Evolutionary conservation across 163 green algal species (phyloP).

Genomic region (Picocystis sp.): DNA sequence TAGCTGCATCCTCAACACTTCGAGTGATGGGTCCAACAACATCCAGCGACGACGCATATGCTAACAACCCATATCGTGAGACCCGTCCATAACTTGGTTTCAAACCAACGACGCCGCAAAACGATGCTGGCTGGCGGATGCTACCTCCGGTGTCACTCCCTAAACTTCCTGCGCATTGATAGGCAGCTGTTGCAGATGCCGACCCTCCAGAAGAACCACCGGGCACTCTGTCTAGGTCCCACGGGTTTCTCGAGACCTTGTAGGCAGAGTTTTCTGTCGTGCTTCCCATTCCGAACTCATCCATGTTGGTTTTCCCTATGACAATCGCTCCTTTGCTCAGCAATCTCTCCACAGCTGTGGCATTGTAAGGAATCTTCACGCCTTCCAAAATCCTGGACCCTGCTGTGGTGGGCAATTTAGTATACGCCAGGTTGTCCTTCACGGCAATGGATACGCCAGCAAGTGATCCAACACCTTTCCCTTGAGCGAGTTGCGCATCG

Average conservation of each 20-base stretch:
- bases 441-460: constrained; percentile 65
- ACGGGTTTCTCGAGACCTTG: constrained; percentile 75
- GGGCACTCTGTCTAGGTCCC: constrained; percentile 50
- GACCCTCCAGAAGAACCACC: constrained; percentile 90
- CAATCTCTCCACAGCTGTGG: constrained; percentile 55
- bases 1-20: constrained; percentile 71
- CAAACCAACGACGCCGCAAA: constrained; percentile 88
- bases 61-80: constrained; percentile 78
- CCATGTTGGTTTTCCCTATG: constrained; percentile 92
- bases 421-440: constrained; percentile 93
- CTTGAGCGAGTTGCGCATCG: too few species aligned
- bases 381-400: constrained; percentile 40
- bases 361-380: constrained; percentile 45
- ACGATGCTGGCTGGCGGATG: constrained; percentile 85
- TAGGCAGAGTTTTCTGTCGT: constrained; percentile 72
- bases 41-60: constrained; percentile 87
- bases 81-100: constrained; percentile 94
- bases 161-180: constrained; percentile 48
- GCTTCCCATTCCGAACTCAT: constrained; percentile 97
- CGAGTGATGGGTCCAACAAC: constrained; percentile 60
- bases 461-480: constrained; percentile 13
- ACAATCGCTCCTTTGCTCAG: constrained; percentile 56
- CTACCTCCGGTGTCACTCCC: constrained; percentile 85
- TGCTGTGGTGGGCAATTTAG: constrained; percentile 65
- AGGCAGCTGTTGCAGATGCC: constrained; percentile 71